Evolutionary conservation across 768 basidiomycete species (phyloP).

Genomic region (Trametes cingulata): DNA sequence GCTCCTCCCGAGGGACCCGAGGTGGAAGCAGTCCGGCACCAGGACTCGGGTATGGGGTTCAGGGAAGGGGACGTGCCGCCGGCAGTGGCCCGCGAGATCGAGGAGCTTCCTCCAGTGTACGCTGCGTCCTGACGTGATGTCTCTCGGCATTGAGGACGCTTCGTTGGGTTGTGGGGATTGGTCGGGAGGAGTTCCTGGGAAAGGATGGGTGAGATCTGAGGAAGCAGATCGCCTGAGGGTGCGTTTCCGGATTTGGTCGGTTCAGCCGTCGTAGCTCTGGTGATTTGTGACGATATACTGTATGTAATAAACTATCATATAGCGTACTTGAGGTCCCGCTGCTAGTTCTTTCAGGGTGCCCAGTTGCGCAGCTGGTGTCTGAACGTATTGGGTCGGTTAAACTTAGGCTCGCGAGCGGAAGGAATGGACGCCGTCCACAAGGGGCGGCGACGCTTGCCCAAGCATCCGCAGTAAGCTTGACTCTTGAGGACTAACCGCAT

Average conservation of each 20-base stretch:
- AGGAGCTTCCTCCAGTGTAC: slow-evolving; percentile 7
- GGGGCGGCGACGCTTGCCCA: no score
- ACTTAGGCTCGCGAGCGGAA: no score
- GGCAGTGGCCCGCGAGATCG: not conserved
- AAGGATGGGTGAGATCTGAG: no score
- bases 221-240: no score
- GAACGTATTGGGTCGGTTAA: no score
- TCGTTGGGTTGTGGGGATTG: not conserved
- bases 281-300: not conserved
- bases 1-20: slow-evolving; percentile 6
- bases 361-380: no score
- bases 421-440: no score
- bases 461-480: no score
- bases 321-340: not conserved
- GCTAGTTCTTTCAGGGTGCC: no score
- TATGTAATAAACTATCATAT: not conserved
- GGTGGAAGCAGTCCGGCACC: slow-evolving; percentile 11
- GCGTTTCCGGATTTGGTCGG: not conserved
- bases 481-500: no score
- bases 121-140: not conserved
- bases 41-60: slow-evolving; percentile 19
- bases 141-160: not conserved
- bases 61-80: slow-evolving; percentile 10
- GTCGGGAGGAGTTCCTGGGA: no score
- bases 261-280: not conserved